Percentiles rank a stretch among this genome's conserved stretches.
Evolutionary conservation across 148 eudicot species (phyloP).

Genomic region (Polygonum maritimum): DNA sequence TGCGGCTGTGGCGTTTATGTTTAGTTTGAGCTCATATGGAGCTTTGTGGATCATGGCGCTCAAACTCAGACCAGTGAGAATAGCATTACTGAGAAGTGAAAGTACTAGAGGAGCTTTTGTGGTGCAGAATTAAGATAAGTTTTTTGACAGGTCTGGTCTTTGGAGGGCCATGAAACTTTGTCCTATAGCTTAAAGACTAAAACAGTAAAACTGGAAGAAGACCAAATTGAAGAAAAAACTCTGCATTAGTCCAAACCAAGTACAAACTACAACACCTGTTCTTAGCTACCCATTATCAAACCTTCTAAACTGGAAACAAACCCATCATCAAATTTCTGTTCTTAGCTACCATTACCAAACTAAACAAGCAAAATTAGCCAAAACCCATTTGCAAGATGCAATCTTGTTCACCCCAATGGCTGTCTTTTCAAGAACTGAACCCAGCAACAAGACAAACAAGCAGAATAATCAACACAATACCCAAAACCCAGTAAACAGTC

Average conservation of each 20-base stretch:
- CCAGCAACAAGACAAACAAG: conserved; percentile 44
- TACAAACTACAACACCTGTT: background rate
- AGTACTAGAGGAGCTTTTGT: background rate
- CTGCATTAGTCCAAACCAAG: background rate
- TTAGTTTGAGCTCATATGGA: background rate
- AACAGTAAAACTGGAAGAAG: background rate
- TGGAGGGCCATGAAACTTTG: background rate
- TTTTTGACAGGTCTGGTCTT: background rate
- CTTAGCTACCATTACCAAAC: background rate
- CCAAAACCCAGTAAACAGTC: conserved; percentile 44
- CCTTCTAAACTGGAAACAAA: background rate
- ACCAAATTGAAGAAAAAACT: no score
- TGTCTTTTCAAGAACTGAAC: conserved; percentile 25
- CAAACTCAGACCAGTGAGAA: background rate
- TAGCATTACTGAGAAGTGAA: background rate
- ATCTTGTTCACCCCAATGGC: no score
- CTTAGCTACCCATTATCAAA: background rate
- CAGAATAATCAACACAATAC: conserved; percentile 36
- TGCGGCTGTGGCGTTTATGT: background rate
- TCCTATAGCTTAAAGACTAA: background rate
- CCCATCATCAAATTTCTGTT: background rate
- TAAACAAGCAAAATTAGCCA: background rate
- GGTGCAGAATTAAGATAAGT: background rate
- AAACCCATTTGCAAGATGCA: no score
- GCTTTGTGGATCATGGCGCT: background rate